Evolutionary conservation across 148 eudicot genomes (phyloP).

Genomic region (Mesembryanthemum crystallinum): DNA sequence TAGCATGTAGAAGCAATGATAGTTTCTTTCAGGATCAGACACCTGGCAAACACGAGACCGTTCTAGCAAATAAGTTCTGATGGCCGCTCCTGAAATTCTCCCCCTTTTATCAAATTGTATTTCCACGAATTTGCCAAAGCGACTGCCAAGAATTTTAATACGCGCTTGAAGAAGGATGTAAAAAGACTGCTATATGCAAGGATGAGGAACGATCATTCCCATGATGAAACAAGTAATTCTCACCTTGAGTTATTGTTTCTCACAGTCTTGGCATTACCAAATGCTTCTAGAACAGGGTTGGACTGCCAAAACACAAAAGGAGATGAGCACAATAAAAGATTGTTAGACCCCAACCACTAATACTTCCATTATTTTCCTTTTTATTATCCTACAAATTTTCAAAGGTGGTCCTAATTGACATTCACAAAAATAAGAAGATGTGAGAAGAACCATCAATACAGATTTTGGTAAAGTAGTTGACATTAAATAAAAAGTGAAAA

Average conservation of each 20-base stretch:
- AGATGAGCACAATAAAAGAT: slow-evolving; percentile 12
- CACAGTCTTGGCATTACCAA: slow-evolving; percentile 82
- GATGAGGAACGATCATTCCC: not conserved
- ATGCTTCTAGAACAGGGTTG: slow-evolving; percentile 79
- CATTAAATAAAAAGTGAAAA: not conserved
- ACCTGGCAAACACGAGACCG: slow-evolving; percentile 76
- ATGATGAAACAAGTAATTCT: slow-evolving; percentile 9
- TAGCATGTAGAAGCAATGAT: slow-evolving; percentile 77
- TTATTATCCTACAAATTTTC: not conserved
- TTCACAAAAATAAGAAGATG: not conserved
- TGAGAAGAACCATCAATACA: not conserved
- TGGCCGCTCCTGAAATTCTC: slow-evolving; percentile 74
- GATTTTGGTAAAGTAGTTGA: not conserved
- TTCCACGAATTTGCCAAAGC: slow-evolving; percentile 77
- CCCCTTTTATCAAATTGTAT: slow-evolving; percentile 62
- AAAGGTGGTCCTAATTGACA: not conserved
- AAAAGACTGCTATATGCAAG: not conserved
- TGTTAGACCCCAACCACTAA: not conserved
- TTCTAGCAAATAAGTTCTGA: slow-evolving; percentile 68
- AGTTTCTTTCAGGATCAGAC: slow-evolving; percentile 76
- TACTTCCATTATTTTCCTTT: not conserved
- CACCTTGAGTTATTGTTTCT: slow-evolving; percentile 82
- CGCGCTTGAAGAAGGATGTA: not conserved
- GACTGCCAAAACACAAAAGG: slow-evolving; percentile 41
- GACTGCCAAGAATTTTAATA: slow-evolving; percentile 43